These are phyloP conservation scores for Flaveria sonorensis DNA, from an alignment of 129 eudicot genomes.

Conservation along the genomic window DNA sequence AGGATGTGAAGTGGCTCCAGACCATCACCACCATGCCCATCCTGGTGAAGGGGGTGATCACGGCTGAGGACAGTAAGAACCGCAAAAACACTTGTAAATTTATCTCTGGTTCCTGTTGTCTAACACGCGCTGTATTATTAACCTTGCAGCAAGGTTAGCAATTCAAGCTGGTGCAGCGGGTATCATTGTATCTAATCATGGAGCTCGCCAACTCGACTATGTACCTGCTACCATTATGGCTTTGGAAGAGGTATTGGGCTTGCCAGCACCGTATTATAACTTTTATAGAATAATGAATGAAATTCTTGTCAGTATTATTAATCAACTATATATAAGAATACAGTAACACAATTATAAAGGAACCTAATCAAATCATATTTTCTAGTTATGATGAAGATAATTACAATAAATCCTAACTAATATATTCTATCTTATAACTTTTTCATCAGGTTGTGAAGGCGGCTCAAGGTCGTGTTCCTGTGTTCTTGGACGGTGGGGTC, in stretches of 20 bases:
- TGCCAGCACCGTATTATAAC: neutral
- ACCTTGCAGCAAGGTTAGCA: slow-evolving; percentile 80
- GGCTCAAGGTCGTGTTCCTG: slow-evolving; percentile 90
- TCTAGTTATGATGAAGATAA: too few species aligned
- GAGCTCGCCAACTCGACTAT: slow-evolving; percentile 98
- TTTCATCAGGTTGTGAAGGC: slow-evolving; percentile 80
- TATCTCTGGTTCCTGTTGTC: neutral
- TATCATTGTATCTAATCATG: slow-evolving; percentile 93
- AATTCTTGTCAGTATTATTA: too few species aligned
- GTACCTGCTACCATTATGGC: slow-evolving; percentile 92
- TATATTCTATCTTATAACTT: neutral
- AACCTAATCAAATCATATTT: too few species aligned
- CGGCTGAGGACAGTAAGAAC: slow-evolving; percentile 90
- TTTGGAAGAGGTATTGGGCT: slow-evolving; percentile 78
- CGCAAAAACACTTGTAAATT: neutral
- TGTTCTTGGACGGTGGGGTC: slow-evolving; percentile 94
- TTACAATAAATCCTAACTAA: too few species aligned
- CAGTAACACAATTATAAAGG: too few species aligned
- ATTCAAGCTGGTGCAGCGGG: slow-evolving; percentile 93
- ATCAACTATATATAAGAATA: too few species aligned
- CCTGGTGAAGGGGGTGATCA: slow-evolving; percentile 90
- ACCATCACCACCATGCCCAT: slow-evolving; percentile 88
- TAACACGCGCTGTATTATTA: slow-evolving; percentile 4
- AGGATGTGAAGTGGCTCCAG: slow-evolving; percentile 95
- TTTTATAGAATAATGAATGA: neutral